Base-by-base conservation (phyloP, 495 filamentous ascomycete species). In the Clohesyomyces aquaticus region DNA sequence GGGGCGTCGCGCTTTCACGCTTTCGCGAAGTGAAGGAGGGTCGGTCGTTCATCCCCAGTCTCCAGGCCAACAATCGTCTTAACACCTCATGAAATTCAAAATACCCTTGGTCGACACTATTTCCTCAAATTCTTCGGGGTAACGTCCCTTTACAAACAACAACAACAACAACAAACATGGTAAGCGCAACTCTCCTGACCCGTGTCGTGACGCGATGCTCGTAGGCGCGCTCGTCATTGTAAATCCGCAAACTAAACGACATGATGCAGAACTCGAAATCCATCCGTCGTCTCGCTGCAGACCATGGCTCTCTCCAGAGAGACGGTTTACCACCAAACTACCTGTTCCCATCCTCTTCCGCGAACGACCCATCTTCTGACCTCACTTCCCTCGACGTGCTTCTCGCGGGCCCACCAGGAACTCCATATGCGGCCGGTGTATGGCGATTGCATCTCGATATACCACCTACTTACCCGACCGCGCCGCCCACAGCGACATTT, bases 401-500 rank as follows among this genome's bases (percentile, higher is more conserved):
- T 42, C 79, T 90, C 38, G 78, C 81, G 1, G 87, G 87, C 0
- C 87, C 87, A 1, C 77, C 78, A 11, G 83, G 83, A 19, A 90
- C 87, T 10, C 85, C 87, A 4, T 90, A 87, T 67, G 73, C 79
- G 0, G 70, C 76, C 22, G 85, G 85, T 6, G 65, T 87, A 21
- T 88, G 82, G 84, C 83, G 78, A 57, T 72, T 90, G 10, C 79
- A 84, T 49, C 74, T 90, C 27, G 81, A 81, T 42, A 86, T 90
- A 55, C 87, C 87, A 1, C 74, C 79, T 1, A 83, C 81, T 48
- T 90, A 89, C 64, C 87, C 87, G 4, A 77, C 78, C 23, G 82
- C 78, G 19, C 86, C 87, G 28, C 87, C 87, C 6, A 89, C 84
- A 56, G 87, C 87, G 4, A 78, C 77, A 19, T 90, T 90, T 68